These are phyloP conservation scores for Kodamaea laetipori DNA, from an alignment of 805 yeast genomes.

Conservation along the genomic window DNA sequence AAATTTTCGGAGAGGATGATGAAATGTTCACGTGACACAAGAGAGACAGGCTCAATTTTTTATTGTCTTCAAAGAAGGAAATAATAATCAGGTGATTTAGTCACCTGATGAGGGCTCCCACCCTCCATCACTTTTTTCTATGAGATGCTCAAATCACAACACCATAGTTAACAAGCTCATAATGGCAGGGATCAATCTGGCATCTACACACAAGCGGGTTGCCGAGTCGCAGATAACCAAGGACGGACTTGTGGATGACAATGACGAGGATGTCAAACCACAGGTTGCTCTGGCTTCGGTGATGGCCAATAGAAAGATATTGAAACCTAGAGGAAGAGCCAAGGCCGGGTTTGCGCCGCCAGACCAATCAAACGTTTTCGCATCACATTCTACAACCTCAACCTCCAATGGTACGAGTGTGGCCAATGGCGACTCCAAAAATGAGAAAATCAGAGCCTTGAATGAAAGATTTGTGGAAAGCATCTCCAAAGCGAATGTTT, in stretches of 20 bases:
- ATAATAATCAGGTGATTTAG: no score
- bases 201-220: slow-evolving; percentile 54
- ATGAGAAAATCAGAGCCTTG: slow-evolving; percentile 61
- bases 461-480: slow-evolving; percentile 59
- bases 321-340: slow-evolving; percentile 49
- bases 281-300: slow-evolving; percentile 58
- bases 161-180: not conserved
- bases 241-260: slow-evolving; percentile 35
- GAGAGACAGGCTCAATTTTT: slow-evolving; percentile 8
- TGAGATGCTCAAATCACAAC: slow-evolving; percentile 2
- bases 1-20: slow-evolving; percentile 15
- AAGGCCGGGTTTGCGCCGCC: not conserved
- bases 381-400: no score
- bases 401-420: not conserved
- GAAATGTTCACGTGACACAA: not conserved
- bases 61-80: not conserved
- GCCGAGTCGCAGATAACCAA: slow-evolving; percentile 66
- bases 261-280: slow-evolving; percentile 39
- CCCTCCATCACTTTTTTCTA: slow-evolving; percentile 15
- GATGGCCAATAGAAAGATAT: slow-evolving; percentile 69
- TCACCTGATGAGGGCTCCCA: slow-evolving; percentile 12
- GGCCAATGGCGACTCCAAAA: slow-evolving; percentile 28
- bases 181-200: not conserved
- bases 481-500: slow-evolving; percentile 41
- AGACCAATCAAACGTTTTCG: not conserved